Evolutionary conservation across 2,329 filamentous ascomycete genomes (phyloP).

Genomic region (Dothidotthia symphoricarpi): DNA sequence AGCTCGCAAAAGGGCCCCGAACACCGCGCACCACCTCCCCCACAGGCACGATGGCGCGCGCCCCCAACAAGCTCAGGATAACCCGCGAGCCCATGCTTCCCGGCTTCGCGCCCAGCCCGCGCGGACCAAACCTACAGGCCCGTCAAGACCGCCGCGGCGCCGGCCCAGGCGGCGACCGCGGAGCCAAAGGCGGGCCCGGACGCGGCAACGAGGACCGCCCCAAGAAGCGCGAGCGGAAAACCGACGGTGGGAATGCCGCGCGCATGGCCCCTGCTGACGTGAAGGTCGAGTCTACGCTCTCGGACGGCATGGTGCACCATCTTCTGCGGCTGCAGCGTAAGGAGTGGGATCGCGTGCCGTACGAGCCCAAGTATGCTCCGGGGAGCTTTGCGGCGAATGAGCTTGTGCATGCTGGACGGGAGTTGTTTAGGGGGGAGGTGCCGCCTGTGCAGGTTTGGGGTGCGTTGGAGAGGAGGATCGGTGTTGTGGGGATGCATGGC

Average conservation of each 20-base stretch:
- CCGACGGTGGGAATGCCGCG: conserved; percentile 2
- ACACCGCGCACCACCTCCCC: conserved; percentile 2
- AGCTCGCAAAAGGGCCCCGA: conserved; percentile 4
- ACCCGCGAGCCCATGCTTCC: conserved; percentile 8
- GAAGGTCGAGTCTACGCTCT: conserved; percentile 16
- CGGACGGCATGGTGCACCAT: conserved; percentile 34
- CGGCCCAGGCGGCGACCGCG: conserved; percentile 5
- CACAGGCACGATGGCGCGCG: conserved; percentile 18
- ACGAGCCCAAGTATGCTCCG: conserved; percentile 37
- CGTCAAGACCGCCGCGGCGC: conserved; percentile 15
- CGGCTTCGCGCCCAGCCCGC: neutral
- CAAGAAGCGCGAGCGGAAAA: conserved; percentile 21
- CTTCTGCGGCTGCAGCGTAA: conserved; percentile 35
- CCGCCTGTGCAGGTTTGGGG: conserved; percentile 32
- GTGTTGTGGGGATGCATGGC: conserved; percentile 37
- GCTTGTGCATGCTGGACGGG: conserved; percentile 32
- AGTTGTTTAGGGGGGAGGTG: conserved; percentile 35
- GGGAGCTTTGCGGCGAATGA: conserved; percentile 35
- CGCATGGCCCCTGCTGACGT: conserved; percentile 7
- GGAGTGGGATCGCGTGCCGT: conserved; percentile 38
- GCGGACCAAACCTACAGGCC: conserved; percentile 29
- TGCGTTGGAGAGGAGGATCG: conserved; percentile 29
- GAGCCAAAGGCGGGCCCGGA: conserved; percentile 6
- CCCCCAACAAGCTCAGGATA: conserved; percentile 21
- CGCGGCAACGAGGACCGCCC: conserved; percentile 3